These are phyloP conservation scores for Huntiella bhutanensis DNA, from an alignment of 2,329 filamentous ascomycete genomes.

Conservation along the genomic window DNA sequence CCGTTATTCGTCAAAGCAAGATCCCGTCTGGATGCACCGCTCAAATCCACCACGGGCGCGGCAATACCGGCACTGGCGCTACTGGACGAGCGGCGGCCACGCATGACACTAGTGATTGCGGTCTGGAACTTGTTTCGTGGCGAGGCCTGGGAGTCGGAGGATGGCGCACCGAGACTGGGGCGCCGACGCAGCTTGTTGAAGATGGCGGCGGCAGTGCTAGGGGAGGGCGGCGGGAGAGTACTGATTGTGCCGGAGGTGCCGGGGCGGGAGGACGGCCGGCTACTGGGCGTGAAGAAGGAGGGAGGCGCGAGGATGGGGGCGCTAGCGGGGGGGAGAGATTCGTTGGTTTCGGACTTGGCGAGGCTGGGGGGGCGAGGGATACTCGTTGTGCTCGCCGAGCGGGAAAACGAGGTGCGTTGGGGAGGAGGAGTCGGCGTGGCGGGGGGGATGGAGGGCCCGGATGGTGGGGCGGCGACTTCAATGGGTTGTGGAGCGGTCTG, in stretches of 20 bases:
- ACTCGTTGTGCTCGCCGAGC: background rate
- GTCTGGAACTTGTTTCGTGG: background rate
- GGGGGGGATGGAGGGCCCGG: background rate
- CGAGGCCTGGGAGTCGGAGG: background rate
- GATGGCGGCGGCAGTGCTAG: background rate
- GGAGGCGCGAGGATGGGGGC: background rate
- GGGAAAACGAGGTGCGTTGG: background rate
- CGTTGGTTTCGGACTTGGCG: background rate
- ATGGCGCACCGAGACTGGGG: background rate
- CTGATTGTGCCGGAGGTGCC: background rate
- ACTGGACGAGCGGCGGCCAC: background rate
- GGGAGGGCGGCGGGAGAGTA: background rate
- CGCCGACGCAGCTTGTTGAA: slow-evolving; percentile 5
- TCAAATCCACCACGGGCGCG: background rate
- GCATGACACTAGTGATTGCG: background rate
- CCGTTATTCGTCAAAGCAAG: background rate
- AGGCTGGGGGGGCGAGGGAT: background rate
- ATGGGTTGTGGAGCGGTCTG: background rate
- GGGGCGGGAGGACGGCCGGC: background rate
- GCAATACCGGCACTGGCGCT: background rate
- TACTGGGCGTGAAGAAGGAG: background rate
- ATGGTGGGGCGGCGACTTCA: background rate
- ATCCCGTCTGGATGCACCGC: background rate
- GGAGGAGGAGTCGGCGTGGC: background rate
- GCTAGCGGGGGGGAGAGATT: background rate